Base-by-base conservation (phyloP, 805 yeast genomes). In the Wickerhamomyces silvicola region DNA sequence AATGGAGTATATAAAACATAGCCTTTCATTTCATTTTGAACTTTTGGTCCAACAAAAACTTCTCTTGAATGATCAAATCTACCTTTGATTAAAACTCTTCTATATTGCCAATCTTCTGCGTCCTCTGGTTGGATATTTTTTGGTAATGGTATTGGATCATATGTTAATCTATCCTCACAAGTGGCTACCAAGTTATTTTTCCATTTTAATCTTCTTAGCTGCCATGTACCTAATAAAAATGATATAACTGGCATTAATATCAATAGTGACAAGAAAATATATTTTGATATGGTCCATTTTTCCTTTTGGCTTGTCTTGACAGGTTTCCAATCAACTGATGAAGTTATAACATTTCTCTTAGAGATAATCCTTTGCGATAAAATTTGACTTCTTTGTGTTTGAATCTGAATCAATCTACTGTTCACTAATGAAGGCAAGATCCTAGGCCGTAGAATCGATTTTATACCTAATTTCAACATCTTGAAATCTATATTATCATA, bases 181-280 rank as follows among this genome's bases (percentile, higher is more conserved):
- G 72, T 70, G 4, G 94, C 80, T 39, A 92, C 81, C 39, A 92
- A 66, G 39, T 78, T 73, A 16, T 78, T 81, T 56, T 92, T 92
- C 98, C 98, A 92, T 38, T 73, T 67, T 30, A 92, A 61, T 42
- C 98, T 68, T 46, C 74, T 66, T 28, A 84, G 76, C 61, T 92
- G 98, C 98, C 98, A 92, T 35, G 87, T 72, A 2, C 97, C 98
- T 27, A 92, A 62, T 28, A 78, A 79, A 53, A 90, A 83, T 9
- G 95, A 75, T 3, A 87, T 68, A 1, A 87, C 67, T 0, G 98
- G 98, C 80, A 94, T 90, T 14, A 90, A 73, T 30, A 66, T 45
- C 56, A 67, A 49, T 9, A 65, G 37, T 0, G 64, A 56, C 18
- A 65, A 36, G n/a, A 60, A 57, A 17, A 64, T 49, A 13, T 37